Evolutionary conservation across 768 basidiomycete genomes (phyloP), one percentile per base, ranked within the genome.

Genomic region (Hemileccinum impolitum): DNA sequence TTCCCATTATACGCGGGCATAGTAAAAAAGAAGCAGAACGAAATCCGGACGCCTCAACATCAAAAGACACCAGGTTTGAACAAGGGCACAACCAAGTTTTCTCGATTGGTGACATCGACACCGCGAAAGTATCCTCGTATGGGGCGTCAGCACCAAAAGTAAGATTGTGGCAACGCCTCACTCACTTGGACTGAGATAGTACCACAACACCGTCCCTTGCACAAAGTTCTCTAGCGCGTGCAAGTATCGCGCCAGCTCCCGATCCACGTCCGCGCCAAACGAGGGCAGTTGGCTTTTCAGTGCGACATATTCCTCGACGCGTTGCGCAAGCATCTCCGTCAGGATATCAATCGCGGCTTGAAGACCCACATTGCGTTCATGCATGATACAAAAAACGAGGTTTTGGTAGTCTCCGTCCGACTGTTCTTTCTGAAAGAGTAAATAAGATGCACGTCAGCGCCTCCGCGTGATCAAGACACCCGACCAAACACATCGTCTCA

Each of bases 381-480:
- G 50, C 70, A 71, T 71, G 45, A 71, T 63, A 32, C 70, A 72
- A 53, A 71, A 71, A 18, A 71, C 70, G 18, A 71, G 55, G 47
- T 71, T 71, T 58, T 71, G 70, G 51, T 70, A 71, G 45, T 71
- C 70, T 38, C 70, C 68, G 49, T 72, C 71, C 21, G 64, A 57
- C 23, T 71, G 70, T 52, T 71, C 70, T 55, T 71, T 71, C 70
- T 71, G 52, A 46, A n/a, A 38, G 30, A 15, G n/a, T 8, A 12
- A 30, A 30, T n/a, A 30, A 30, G 7, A 12, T 9, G 28, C 9
- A 30, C 28, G 9, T 3, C 23, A 23, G 3, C 23, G 6, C 3
- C 23, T 3, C 23, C 23, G 23, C 23, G 23, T 23, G 23, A 23
- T 3, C 23, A 6, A 23, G 23, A 23, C 23, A 23, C 9, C 28